Conservation (phyloP, 192 early-diverging fungal species). For the Coemansia sp. region DNA sequence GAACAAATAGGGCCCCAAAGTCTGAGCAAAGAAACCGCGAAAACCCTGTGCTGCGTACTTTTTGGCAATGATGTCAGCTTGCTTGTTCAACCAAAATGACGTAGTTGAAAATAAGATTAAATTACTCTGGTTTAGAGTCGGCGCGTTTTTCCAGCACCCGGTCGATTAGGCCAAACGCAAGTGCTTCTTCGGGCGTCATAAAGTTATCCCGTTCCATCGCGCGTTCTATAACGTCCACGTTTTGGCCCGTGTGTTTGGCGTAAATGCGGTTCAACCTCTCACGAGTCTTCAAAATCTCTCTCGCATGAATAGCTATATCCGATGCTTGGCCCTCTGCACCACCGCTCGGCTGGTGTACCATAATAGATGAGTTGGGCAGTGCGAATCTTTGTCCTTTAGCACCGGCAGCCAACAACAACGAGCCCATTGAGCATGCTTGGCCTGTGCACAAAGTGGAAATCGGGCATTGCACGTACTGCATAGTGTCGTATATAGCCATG, state of each 20-base stretch:
- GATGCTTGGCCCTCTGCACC: constrained; percentile 92
- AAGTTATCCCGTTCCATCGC: constrained; percentile 95
- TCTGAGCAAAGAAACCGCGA: too few relatives aligned
- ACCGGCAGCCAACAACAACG: constrained; percentile 87
- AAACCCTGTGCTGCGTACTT: too few relatives aligned
- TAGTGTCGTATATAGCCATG: constrained; percentile 91
- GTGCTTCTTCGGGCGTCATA: constrained; percentile 86
- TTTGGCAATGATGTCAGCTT: too few relatives aligned
- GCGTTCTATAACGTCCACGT: constrained; percentile 78
- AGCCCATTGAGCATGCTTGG: constrained; percentile 98
- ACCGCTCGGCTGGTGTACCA: constrained; percentile 98
- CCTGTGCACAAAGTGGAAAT: constrained; percentile 94
- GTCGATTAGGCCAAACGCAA: constrained; percentile 92
- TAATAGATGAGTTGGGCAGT: constrained; percentile 88
- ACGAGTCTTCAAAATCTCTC: constrained; percentile 88
- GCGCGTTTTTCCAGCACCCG: constrained; percentile 74
- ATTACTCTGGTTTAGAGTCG: background rate
- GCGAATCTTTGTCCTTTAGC: constrained; percentile 82
- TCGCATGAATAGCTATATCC: constrained; percentile 96
- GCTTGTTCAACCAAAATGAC: too few relatives aligned
- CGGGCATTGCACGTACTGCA: constrained; percentile 88
- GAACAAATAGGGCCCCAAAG: too few relatives aligned
- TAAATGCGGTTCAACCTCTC: constrained; percentile 85
- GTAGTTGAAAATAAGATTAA: too few relatives aligned
- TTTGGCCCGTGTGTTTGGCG: constrained; percentile 80